phyloP scores from a whole-genome alignment of 2,329 filamentous ascomycete genomes.

The Penicillium oxalicum region DNA sequence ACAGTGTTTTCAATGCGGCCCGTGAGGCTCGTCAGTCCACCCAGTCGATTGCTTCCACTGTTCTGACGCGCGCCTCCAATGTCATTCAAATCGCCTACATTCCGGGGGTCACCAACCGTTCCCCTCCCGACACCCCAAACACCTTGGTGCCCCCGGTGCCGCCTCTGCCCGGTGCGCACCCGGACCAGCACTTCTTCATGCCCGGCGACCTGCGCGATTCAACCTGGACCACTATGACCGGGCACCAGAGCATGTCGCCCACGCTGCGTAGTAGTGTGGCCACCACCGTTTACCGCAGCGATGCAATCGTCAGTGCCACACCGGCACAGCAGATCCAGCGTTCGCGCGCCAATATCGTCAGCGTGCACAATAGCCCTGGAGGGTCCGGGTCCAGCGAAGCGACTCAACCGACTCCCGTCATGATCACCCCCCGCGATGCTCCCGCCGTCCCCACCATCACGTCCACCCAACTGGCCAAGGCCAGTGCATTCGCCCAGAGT shows the following conservation, averaged over 20 bases:
- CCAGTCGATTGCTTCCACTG: slow-evolving; percentile 92
- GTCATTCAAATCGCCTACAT: slow-evolving; percentile 99
- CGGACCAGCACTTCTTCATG: slow-evolving; percentile 89
- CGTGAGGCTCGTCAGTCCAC: slow-evolving; percentile 66
- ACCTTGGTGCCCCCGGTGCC: slow-evolving; percentile 87
- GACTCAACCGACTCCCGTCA: slow-evolving; percentile 35
- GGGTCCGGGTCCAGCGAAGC: slow-evolving; percentile 38
- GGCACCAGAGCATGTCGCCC: slow-evolving; percentile 46
- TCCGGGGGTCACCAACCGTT: slow-evolving; percentile 89
- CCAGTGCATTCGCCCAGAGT: slow-evolving; percentile 28
- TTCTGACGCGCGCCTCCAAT: slow-evolving; percentile 92
- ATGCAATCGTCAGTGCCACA: slow-evolving; percentile 70
- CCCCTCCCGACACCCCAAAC: slow-evolving; percentile 73
- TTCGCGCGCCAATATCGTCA: slow-evolving; percentile 86
- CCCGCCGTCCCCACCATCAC: slow-evolving; percentile 72
- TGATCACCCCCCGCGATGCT: slow-evolving; percentile 38
- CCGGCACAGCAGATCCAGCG: slow-evolving; percentile 82
- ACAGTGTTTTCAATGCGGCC: slow-evolving; percentile 47
- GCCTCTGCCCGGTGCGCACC: slow-evolving; percentile 65
- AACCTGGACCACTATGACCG: slow-evolving; percentile 69
- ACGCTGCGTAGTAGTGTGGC: slow-evolving; percentile 63
- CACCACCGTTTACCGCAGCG: slow-evolving; percentile 89
- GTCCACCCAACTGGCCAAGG: slow-evolving; percentile 37
- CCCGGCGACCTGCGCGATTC: slow-evolving; percentile 86
- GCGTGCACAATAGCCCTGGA: slow-evolving; percentile 66